Evolutionary conservation across 2,329 filamentous ascomycete genomes (phyloP).

Genomic region (Emergomyces orientalis): DNA sequence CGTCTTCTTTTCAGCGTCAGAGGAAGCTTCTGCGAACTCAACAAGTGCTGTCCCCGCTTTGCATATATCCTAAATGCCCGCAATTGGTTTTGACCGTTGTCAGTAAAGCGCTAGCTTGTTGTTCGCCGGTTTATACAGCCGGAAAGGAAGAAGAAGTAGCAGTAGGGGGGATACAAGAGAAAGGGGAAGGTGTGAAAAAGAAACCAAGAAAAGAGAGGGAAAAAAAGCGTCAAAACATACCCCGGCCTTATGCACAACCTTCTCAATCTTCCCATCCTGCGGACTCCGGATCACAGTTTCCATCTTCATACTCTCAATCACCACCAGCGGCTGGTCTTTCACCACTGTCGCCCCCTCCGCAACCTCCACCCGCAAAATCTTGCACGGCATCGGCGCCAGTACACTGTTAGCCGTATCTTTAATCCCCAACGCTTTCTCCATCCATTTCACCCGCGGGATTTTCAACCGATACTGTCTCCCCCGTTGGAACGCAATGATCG

Average conservation of each 20-base stretch:
- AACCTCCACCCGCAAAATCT: conserved; percentile 84
- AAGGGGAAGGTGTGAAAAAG: not conserved
- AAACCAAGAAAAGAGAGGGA: conserved; percentile 5
- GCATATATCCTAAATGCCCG: conserved; percentile 56
- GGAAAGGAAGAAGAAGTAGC: not conserved
- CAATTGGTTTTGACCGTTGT: not conserved
- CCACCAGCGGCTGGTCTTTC: conserved; percentile 79
- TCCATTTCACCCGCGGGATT: conserved; percentile 61
- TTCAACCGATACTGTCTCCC: conserved; percentile 50
- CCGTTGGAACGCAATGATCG: conserved; percentile 66
- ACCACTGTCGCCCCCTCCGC: conserved; percentile 69
- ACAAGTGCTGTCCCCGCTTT: conserved; percentile 68
- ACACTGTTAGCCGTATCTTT: conserved; percentile 76
- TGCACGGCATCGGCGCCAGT: conserved; percentile 92
- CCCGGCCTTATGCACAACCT: conserved; percentile 63
- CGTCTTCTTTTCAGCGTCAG: not conserved
- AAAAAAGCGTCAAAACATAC: conserved; percentile 40
- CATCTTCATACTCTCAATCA: conserved; percentile 91
- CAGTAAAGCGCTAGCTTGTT: not conserved
- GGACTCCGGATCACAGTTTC: conserved; percentile 74
- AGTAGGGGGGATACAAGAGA: not conserved
- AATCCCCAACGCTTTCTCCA: conserved; percentile 74
- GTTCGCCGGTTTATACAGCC: not conserved
- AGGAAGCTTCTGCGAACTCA: conserved; percentile 52
- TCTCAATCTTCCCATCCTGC: conserved; percentile 61